These are phyloP conservation scores for Drosera capensis DNA, from an alignment of 148 eudicot genomes.

Conservation along the genomic window DNA sequence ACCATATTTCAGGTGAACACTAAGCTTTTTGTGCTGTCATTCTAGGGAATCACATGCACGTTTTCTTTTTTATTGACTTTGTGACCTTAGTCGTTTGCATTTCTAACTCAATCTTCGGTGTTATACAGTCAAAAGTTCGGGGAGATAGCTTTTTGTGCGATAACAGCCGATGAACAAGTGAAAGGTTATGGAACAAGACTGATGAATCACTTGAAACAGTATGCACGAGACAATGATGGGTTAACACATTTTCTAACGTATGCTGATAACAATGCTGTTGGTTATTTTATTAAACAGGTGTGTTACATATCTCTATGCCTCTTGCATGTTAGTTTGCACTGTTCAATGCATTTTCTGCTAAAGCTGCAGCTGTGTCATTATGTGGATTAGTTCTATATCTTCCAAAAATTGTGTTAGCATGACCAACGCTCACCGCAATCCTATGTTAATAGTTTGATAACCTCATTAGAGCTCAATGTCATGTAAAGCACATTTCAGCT, in stretches of 20 bases:
- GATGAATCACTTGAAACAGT: constrained; percentile 94
- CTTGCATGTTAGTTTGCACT: too few relatives aligned
- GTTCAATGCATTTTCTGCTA: too few relatives aligned
- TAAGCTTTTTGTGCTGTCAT: background rate
- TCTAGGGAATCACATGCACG: too few relatives aligned
- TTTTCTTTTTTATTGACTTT: too few relatives aligned
- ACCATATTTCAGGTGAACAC: constrained; percentile 61
- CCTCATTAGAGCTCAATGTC: too few relatives aligned
- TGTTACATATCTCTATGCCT: background rate
- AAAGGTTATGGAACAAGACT: constrained; percentile 97
- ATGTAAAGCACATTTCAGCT: too few relatives aligned
- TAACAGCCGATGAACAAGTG: constrained; percentile 93
- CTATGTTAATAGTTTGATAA: too few relatives aligned
- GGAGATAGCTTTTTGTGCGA: constrained; percentile 98
- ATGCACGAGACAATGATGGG: constrained; percentile 95
- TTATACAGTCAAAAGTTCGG: constrained; percentile 93
- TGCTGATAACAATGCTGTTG: constrained; percentile 99
- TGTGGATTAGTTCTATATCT: too few relatives aligned
- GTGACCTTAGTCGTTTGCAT: too few relatives aligned
- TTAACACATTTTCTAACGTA: constrained; percentile 92
- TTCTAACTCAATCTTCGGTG: constrained; percentile 2
- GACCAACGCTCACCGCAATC: too few relatives aligned
- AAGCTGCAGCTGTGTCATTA: too few relatives aligned
- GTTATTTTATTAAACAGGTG: constrained; percentile 95
- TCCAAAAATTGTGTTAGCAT: too few relatives aligned